phyloP scores from a whole-genome alignment of 345 rosid genomes.

The Citrus glauca region DNA sequence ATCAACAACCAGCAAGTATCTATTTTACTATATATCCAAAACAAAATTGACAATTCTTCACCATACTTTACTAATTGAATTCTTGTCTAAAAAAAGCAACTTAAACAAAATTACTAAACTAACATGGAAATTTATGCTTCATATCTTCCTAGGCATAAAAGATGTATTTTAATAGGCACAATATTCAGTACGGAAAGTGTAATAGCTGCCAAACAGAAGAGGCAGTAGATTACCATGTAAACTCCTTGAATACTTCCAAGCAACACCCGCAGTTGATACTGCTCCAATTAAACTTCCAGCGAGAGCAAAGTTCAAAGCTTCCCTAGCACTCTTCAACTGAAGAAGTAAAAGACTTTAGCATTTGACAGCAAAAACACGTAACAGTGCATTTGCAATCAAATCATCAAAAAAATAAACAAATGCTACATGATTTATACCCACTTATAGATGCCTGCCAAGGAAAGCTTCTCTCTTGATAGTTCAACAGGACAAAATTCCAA shows the following conservation, averaged over 20 bases:
- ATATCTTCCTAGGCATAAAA: background rate
- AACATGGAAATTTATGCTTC: background rate
- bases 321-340: constrained; percentile 86
- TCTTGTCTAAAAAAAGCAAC: background rate
- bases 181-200: background rate
- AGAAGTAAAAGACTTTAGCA: constrained; percentile 2
- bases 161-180: background rate
- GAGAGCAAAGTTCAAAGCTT: constrained; percentile 53
- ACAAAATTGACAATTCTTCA: background rate
- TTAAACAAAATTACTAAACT: background rate
- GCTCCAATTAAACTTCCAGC: constrained; percentile 73
- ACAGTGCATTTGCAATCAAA: background rate
- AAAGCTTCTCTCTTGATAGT: background rate
- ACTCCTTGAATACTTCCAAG: constrained; percentile 90
- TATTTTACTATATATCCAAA: background rate
- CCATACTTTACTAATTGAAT: background rate
- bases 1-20: background rate
- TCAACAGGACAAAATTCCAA: background rate
- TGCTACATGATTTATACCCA: too few relatives aligned
- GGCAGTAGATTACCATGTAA: constrained; percentile 55
- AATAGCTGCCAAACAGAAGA: background rate
- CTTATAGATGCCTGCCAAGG: background rate
- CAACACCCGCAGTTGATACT: constrained; percentile 67
- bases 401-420: background rate
- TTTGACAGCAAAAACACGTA: background rate